Evolutionary conservation across 768 basidiomycete genomes (phyloP).

Genomic region (Termitomyces sp.): DNA sequence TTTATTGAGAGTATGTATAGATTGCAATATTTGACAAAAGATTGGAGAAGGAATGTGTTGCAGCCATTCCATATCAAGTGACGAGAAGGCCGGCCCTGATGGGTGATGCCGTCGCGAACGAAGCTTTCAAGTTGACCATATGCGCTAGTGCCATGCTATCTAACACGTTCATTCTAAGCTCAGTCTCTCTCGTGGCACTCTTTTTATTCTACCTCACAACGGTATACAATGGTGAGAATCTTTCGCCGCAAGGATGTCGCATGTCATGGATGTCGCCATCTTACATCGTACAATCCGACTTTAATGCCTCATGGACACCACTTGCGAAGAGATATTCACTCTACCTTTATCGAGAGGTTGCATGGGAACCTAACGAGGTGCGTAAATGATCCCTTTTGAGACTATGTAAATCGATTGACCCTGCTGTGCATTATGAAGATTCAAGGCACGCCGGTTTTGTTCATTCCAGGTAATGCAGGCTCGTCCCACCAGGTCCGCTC

Average conservation of each 20-base stretch:
- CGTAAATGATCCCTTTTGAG: slow-evolving; percentile 11
- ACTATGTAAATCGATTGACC: neutral
- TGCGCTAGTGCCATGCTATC: slow-evolving; percentile 16
- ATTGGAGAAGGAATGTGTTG: too few species aligned
- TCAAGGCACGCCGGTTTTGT: slow-evolving; percentile 79
- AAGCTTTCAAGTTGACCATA: neutral
- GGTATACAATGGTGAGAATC: slow-evolving; percentile 35
- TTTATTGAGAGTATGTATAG: too few species aligned
- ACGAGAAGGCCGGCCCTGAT: neutral
- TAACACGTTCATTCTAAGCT: slow-evolving; percentile 25
- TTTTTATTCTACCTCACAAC: slow-evolving; percentile 36
- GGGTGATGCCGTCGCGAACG: neutral
- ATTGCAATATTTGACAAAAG: too few species aligned
- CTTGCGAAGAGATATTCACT: slow-evolving; percentile 73
- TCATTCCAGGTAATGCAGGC: slow-evolving; percentile 97
- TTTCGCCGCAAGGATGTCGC: slow-evolving; percentile 88
- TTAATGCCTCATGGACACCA: slow-evolving; percentile 66
- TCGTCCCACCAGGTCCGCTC: slow-evolving; percentile 92
- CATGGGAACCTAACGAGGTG: slow-evolving; percentile 71
- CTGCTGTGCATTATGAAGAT: slow-evolving; percentile 2
- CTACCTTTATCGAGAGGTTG: slow-evolving; percentile 87
- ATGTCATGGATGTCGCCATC: slow-evolving; percentile 97
- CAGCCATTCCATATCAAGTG: too few species aligned
- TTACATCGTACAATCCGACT: slow-evolving; percentile 67
- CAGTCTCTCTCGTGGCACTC: slow-evolving; percentile 29